Evolutionary conservation across 495 filamentous ascomycete genomes (phyloP).

Genomic region (Daldinia loculata): DNA sequence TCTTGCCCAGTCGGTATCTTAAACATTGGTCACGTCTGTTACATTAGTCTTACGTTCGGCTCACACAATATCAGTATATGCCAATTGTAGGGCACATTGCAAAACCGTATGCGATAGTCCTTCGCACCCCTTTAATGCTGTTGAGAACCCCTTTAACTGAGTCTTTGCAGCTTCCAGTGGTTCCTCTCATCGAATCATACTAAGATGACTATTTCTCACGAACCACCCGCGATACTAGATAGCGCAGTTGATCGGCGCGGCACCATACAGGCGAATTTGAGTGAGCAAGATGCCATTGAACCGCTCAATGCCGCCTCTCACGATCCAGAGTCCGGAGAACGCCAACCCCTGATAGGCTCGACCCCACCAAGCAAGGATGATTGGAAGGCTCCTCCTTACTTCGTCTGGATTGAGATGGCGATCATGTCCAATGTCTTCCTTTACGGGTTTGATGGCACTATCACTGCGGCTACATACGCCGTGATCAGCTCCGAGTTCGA

Average conservation of each 20-base stretch:
- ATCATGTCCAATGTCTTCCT: conserved; percentile 74
- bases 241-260: not conserved
- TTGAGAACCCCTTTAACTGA: not conserved
- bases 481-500: conserved; percentile 67
- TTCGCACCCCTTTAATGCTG: not conserved
- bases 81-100: not conserved
- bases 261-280: not conserved
- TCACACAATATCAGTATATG: not conserved
- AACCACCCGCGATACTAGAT: not conserved
- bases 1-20: not conserved
- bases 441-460: conserved; percentile 71
- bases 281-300: not conserved
- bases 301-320: conserved; percentile 28
- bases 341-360: conserved; percentile 53
- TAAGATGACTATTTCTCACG: conserved; percentile 3
- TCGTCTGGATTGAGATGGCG: conserved; percentile 59
- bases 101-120: not conserved
- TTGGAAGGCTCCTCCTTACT: conserved; percentile 51
- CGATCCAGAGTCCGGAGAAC: conserved; percentile 40
- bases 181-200: not conserved
- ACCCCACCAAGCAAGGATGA: conserved; percentile 39
- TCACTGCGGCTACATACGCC: conserved; percentile 71
- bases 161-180: not conserved
- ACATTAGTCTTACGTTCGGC: not conserved
- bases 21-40: not conserved